These are phyloP conservation scores for Medicago arabica DNA, from an alignment of 306 rosid species.

Conservation along the genomic window DNA sequence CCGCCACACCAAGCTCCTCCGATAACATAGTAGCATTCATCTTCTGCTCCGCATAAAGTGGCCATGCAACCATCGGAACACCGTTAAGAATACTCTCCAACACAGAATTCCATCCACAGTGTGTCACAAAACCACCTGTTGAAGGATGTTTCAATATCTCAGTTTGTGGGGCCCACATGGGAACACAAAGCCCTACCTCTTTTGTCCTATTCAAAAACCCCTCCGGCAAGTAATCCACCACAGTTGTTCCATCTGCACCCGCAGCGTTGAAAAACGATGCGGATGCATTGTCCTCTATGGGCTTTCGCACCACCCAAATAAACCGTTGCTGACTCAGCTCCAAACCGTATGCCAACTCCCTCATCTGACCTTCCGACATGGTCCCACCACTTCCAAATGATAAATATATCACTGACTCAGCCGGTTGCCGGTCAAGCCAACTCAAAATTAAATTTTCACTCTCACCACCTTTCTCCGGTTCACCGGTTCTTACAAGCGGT, in stretches of 20 bases:
- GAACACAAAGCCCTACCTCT: conserved; percentile 43
- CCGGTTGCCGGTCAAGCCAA: conserved; percentile 67
- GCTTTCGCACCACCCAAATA: conserved; percentile 75
- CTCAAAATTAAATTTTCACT: conserved; percentile 35
- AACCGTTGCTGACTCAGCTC: conserved; percentile 73
- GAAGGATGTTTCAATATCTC: conserved; percentile 56
- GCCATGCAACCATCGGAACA: conserved; percentile 74
- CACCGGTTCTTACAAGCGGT: conserved; percentile 50
- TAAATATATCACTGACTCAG: conserved; percentile 61
- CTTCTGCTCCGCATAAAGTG: conserved; percentile 70
- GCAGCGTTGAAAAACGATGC: conserved; percentile 42
- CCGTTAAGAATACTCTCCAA: conserved; percentile 57
- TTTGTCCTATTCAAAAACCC: conserved; percentile 54
- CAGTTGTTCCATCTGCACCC: not conserved
- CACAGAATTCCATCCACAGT: conserved; percentile 59
- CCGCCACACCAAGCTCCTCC: conserved; percentile 57
- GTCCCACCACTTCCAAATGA: conserved; percentile 83
- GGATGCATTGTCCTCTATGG: conserved; percentile 6
- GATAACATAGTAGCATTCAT: conserved; percentile 58
- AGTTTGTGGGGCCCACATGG: conserved; percentile 62
- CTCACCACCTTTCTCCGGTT: not conserved
- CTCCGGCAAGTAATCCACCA: conserved; percentile 47
- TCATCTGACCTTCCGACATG: conserved; percentile 52
- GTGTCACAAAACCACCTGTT: conserved; percentile 58
- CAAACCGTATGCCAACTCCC: conserved; percentile 73